phyloP scores from a whole-genome alignment of 768 basidiomycete species.

The Auriscalpium vulgare region DNA sequence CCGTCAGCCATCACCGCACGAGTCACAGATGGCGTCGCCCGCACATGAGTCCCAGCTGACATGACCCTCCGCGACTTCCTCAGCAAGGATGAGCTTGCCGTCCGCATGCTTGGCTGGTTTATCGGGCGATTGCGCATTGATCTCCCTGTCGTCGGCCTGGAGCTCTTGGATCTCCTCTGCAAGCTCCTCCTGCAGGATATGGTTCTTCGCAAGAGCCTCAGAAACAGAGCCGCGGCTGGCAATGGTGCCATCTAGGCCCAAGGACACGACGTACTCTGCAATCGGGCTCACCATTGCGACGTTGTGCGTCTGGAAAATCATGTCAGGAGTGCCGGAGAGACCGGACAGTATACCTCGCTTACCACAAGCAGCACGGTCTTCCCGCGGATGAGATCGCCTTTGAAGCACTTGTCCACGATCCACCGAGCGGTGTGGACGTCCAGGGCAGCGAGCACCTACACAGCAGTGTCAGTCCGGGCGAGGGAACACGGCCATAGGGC shows the following conservation, averaged over 20 bases:
- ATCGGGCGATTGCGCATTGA: slow-evolving; percentile 16
- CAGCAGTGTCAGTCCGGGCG: neutral
- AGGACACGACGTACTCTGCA: slow-evolving; percentile 48
- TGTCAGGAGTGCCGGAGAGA: neutral
- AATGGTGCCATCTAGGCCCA: slow-evolving; percentile 47
- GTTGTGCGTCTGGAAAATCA: slow-evolving; percentile 35
- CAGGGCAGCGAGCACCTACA: slow-evolving; percentile 37
- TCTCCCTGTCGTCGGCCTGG: slow-evolving; percentile 19
- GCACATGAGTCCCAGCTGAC: slow-evolving; percentile 41
- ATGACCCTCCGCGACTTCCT: slow-evolving; percentile 55
- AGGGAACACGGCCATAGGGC: neutral
- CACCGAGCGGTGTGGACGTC: slow-evolving; percentile 46
- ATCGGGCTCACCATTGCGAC: slow-evolving; percentile 45
- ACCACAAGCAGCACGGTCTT: slow-evolving; percentile 48
- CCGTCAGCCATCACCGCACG: too few species aligned
- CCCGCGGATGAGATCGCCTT: slow-evolving; percentile 37
- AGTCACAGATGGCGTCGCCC: slow-evolving; percentile 1
- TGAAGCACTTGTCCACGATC: slow-evolving; percentile 44
- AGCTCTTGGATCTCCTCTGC: slow-evolving; percentile 18
- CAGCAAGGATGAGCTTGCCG: slow-evolving; percentile 54
- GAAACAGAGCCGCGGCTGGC: slow-evolving; percentile 40
- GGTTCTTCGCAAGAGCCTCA: slow-evolving; percentile 36
- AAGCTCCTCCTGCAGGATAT: slow-evolving; percentile 23
- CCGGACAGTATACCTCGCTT: slow-evolving; percentile 10
- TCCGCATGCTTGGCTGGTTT: slow-evolving; percentile 20